These are phyloP conservation scores for Calonectria ilicicola DNA, from an alignment of 2,329 filamentous ascomycete species.

Conservation along the genomic window DNA sequence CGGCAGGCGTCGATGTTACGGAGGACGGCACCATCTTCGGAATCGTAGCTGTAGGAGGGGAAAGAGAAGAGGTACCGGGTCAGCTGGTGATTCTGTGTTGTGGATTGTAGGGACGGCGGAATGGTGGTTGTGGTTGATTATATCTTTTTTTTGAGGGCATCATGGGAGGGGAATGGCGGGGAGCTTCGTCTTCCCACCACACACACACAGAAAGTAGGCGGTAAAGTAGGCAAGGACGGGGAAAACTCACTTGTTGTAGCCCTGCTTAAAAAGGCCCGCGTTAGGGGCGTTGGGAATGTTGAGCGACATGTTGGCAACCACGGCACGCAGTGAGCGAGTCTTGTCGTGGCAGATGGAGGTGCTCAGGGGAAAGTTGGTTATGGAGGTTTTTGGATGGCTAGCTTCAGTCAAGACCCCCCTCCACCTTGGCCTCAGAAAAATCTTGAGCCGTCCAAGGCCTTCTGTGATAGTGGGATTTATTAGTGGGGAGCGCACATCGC, in stretches of 20 bases:
- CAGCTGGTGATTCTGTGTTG: slow-evolving; percentile 5
- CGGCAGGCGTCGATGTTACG: slow-evolving; percentile 99
- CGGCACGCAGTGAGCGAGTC: slow-evolving; percentile 26
- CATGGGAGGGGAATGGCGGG: slow-evolving; percentile 41
- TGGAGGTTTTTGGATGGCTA: slow-evolving; percentile 34
- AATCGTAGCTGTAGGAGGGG: slow-evolving; percentile 80
- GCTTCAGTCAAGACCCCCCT: slow-evolving; percentile 34
- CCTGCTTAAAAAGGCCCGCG: slow-evolving; percentile 91
- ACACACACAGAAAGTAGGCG: slow-evolving; percentile 23
- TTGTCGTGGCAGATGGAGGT: slow-evolving; percentile 32
- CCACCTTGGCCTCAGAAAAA: slow-evolving; percentile 33
- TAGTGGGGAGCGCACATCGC: slow-evolving; percentile 28
- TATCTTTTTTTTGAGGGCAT: slow-evolving; percentile 5
- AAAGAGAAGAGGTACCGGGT: background rate
- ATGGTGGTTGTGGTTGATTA: slow-evolving; percentile 7
- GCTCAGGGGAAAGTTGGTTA: slow-evolving; percentile 23
- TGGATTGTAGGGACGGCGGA: background rate
- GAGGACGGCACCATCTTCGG: slow-evolving; percentile 98
- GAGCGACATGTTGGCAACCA: slow-evolving; percentile 80
- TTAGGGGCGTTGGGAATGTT: slow-evolving; percentile 96
- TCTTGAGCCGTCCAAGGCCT: slow-evolving; percentile 40
- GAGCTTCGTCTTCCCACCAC: slow-evolving; percentile 31
- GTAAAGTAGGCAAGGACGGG: slow-evolving; percentile 30
- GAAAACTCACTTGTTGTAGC: slow-evolving; percentile 87
- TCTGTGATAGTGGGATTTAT: slow-evolving; percentile 41